Percentiles rank a stretch among this genome's conserved stretches.
phyloP scores from a whole-genome alignment of 352 stramenopile species.

The Phytophthora parvispora region DNA sequence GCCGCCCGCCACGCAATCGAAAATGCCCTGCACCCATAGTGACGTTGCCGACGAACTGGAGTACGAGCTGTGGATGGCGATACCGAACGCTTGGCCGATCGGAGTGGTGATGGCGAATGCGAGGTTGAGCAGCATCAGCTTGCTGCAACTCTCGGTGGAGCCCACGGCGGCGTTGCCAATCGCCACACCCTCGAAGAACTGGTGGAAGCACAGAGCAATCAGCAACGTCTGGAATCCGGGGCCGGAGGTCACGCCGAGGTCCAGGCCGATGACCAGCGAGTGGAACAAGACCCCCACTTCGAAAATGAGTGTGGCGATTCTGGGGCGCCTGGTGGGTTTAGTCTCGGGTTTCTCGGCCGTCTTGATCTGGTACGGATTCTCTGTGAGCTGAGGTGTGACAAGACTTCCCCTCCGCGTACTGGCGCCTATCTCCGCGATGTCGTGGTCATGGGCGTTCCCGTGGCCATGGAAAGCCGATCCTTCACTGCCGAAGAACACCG shows the following conservation, averaged over 20 bases:
- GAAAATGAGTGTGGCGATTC: constrained; percentile 64
- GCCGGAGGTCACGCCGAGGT: constrained; percentile 62
- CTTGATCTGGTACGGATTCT: constrained; percentile 4
- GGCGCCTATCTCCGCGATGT: not conserved
- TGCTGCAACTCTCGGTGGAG: constrained; percentile 44
- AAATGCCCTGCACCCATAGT: constrained; percentile 66
- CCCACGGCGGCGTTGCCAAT: constrained; percentile 54
- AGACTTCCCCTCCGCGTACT: not conserved
- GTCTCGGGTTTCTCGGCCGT: not conserved
- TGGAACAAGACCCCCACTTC: constrained; percentile 69
- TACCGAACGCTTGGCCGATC: constrained; percentile 64
- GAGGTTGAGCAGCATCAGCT: constrained; percentile 55
- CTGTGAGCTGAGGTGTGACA: not conserved
- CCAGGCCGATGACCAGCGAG: constrained; percentile 74
- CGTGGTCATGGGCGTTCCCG: not conserved
- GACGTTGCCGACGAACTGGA: constrained; percentile 51
- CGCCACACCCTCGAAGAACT: constrained; percentile 81
- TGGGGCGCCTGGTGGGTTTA: constrained; percentile 16
- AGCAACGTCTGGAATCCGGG: constrained; percentile 70
- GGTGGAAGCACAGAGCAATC: constrained; percentile 75
- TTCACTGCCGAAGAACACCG: constrained; percentile 42
- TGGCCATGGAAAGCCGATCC: constrained; percentile 14
- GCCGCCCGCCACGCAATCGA: constrained; percentile 72
- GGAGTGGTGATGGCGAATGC: constrained; percentile 70
- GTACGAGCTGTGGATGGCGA: constrained; percentile 63